A percentile compares a stretch with the other conserved stretches of the same genome.
Conservation (phyloP, 306 rosid species). For the Trichosanthes truncata region DNA sequence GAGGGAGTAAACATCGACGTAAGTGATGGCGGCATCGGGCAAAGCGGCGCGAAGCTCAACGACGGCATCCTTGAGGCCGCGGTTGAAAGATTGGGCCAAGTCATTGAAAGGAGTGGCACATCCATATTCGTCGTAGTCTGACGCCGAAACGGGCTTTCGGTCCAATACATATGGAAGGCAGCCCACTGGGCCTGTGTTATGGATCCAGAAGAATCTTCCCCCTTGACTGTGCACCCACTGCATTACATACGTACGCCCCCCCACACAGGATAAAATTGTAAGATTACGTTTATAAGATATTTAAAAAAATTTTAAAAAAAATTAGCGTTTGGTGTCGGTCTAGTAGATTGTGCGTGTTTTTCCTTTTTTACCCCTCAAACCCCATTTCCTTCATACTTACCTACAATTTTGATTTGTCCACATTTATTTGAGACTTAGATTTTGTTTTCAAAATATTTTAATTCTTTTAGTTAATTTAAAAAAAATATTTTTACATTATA, state of each 20-base stretch:
- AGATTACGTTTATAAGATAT: neutral
- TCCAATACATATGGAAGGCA: constrained; percentile 38
- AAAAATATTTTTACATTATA: no score
- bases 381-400: no score
- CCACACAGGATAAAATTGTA: neutral
- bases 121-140: constrained; percentile 27
- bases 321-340: neutral
- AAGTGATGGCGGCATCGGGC: constrained; percentile 40
- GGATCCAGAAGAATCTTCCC: constrained; percentile 61
- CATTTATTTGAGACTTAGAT: no score
- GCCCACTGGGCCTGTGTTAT: constrained; percentile 69
- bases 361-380: no score
- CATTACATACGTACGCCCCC: neutral
- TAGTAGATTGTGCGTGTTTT: no score
- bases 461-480: no score
- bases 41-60: constrained; percentile 33
- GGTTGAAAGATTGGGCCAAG: constrained; percentile 42
- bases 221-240: constrained; percentile 42
- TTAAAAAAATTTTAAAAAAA: no score
- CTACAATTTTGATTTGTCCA: no score
- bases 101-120: constrained; percentile 46
- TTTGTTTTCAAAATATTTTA: no score
- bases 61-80: constrained; percentile 33
- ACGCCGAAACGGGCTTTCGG: constrained; percentile 12
- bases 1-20: constrained; percentile 35